phyloP scores from a whole-genome alignment of 108 stramenopile species.

The Parmales sp. region DNA sequence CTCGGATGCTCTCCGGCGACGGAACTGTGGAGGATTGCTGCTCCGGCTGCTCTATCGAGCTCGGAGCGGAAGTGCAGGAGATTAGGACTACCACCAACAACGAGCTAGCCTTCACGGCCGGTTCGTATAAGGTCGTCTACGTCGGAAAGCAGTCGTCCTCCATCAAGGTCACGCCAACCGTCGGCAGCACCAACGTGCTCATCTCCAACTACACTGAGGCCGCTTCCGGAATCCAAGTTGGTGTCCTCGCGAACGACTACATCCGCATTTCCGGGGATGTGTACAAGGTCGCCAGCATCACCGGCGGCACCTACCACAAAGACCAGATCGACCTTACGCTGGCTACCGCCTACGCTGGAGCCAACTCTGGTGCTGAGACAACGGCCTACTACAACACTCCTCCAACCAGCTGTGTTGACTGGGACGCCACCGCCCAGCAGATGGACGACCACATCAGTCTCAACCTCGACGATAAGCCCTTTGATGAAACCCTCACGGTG shows the following conservation, averaged over 20 bases:
- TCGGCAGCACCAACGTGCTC: slow-evolving; percentile 21
- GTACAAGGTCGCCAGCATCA: slow-evolving; percentile 26
- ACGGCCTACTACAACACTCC: slow-evolving; percentile 37
- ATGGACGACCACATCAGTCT: slow-evolving; percentile 31
- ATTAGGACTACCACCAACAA: slow-evolving; percentile 22
- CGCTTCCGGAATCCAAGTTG: background rate
- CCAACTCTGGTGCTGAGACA: background rate
- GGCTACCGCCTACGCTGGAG: background rate
- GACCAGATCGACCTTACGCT: background rate
- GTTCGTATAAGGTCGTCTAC: slow-evolving; percentile 20
- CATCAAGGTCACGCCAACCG: slow-evolving; percentile 23
- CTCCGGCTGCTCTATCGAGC: slow-evolving; percentile 34
- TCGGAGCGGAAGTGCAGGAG: slow-evolving; percentile 42
- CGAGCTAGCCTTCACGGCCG: background rate
- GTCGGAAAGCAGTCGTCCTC: slow-evolving; percentile 38
- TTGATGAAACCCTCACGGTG: slow-evolving; percentile 39
- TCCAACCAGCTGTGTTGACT: slow-evolving; percentile 35
- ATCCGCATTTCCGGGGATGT: slow-evolving; percentile 28
- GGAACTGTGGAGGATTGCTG: slow-evolving; percentile 37
- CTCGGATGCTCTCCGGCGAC: slow-evolving; percentile 19
- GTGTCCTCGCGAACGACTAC: slow-evolving; percentile 27
- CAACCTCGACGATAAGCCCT: slow-evolving; percentile 41
- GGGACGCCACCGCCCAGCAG: slow-evolving; percentile 32
- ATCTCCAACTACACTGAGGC: slow-evolving; percentile 13
- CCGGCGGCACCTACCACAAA: background rate